Conservation (phyloP, 768 basidiomycete species). For the Arthromyces matolae region DNA sequence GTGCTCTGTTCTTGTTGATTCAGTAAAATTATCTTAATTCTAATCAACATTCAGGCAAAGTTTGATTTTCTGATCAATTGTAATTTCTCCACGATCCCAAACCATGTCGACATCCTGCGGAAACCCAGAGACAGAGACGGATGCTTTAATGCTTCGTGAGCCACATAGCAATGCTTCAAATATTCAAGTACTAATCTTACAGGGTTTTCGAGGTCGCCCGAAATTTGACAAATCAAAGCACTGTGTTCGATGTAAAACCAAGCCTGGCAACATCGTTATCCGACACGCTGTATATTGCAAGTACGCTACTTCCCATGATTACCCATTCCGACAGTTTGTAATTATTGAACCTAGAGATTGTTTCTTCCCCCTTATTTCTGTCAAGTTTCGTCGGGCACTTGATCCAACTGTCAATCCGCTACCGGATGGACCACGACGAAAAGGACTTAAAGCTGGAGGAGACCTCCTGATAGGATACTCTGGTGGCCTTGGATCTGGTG, state of each 20-base stretch:
- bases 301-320: too few species aligned
- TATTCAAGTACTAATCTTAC: conserved; percentile 4
- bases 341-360: too few species aligned
- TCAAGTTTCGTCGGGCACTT: conserved; percentile 62
- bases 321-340: too few species aligned
- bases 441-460: conserved; percentile 61
- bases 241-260: conserved; percentile 75
- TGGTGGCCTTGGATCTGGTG: conserved; percentile 75
- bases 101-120: conserved; percentile 48
- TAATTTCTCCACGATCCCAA: too few species aligned
- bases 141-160: conserved; percentile 69
- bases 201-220: conserved; percentile 43
- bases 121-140: conserved; percentile 55
- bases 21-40: background rate
- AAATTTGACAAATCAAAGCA: conserved; percentile 64
- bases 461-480: conserved; percentile 69
- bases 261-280: conserved; percentile 64
- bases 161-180: background rate
- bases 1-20: too few species aligned
- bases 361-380: conserved; percentile 57
- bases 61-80: too few species aligned
- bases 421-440: conserved; percentile 53
- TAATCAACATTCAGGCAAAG: too few species aligned
- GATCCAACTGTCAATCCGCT: conserved; percentile 61
- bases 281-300: conserved; percentile 85